phyloP scores from a whole-genome alignment of 179 eudicot genomes.

The Beta corolliflora region DNA sequence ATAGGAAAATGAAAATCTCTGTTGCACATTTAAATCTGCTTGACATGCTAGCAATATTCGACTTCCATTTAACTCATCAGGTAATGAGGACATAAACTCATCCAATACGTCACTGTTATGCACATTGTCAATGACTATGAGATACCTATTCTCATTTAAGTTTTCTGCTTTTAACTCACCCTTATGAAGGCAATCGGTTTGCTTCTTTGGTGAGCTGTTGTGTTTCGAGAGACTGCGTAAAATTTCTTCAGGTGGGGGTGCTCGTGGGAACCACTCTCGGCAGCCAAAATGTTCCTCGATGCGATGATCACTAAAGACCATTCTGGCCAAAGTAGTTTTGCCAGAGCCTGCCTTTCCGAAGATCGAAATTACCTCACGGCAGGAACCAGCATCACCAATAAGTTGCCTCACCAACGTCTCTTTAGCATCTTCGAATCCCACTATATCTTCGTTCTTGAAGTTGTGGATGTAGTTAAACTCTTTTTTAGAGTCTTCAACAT shows the following conservation, averaged over 20 bases:
- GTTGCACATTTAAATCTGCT: not conserved
- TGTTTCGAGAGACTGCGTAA: not conserved
- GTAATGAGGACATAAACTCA: constrained; percentile 15
- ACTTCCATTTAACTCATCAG: constrained; percentile 26
- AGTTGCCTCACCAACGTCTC: not conserved
- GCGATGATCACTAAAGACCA: not conserved
- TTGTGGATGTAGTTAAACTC: not conserved
- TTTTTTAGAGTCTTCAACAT: not conserved
- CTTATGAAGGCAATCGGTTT: not conserved
- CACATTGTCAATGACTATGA: constrained; percentile 19
- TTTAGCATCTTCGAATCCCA: constrained; percentile 5
- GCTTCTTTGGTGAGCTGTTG: not conserved
- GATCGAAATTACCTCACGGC: constrained; percentile 19
- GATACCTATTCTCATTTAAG: constrained; percentile 17
- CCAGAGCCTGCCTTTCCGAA: constrained; percentile 23
- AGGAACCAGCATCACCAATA: not conserved
- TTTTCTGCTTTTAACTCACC: not conserved
- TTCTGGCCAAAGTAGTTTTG: constrained; percentile 28
- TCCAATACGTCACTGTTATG: not conserved
- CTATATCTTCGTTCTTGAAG: not conserved
- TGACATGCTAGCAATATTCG: constrained; percentile 15
- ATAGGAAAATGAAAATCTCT: not conserved
- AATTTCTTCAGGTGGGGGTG: not conserved
- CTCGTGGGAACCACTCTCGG: constrained; percentile 18
- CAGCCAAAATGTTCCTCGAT: constrained; percentile 8